Evolutionary conservation across 306 rosid species (phyloP).

Genomic region (Lablab purpureus): DNA sequence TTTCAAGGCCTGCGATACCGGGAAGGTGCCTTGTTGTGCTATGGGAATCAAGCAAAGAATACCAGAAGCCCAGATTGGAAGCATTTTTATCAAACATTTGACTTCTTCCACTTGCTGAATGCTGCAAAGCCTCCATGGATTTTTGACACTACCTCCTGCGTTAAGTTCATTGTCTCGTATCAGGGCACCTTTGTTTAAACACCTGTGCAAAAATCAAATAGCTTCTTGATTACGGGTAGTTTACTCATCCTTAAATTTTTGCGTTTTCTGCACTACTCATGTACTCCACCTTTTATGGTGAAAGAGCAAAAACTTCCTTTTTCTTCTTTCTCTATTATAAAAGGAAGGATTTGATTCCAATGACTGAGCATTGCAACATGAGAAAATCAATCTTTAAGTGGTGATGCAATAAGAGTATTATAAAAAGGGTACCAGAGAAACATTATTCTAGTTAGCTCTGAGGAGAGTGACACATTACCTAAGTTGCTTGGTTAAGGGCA

Average conservation of each 20-base stretch:
- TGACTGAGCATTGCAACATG: not conserved
- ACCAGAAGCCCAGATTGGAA: slow-evolving; percentile 55
- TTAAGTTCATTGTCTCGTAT: slow-evolving; percentile 48
- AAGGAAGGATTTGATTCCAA: not conserved
- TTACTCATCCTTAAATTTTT: not conserved
- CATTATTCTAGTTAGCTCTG: not conserved
- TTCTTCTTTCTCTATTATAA: not conserved
- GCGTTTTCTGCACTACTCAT: not conserved
- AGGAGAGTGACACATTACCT: slow-evolving; percentile 14
- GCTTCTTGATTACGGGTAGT: not conserved
- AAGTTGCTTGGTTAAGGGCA: slow-evolving; percentile 51
- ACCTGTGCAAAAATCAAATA: slow-evolving; percentile 39
- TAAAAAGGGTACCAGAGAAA: not conserved
- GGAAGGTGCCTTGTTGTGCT: slow-evolving; percentile 47
- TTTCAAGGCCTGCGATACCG: slow-evolving; percentile 50
- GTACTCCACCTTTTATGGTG: not conserved
- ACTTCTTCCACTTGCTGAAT: slow-evolving; percentile 64
- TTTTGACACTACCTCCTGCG: slow-evolving; percentile 33
- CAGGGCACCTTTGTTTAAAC: slow-evolving; percentile 60
- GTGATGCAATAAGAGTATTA: not conserved
- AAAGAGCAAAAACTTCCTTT: not conserved
- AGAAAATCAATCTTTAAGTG: not conserved
- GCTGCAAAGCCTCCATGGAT: slow-evolving; percentile 56
- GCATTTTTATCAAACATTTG: slow-evolving; percentile 36
- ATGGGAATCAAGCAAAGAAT: slow-evolving; percentile 39